Base-by-base conservation (phyloP, 495 filamentous ascomycete species). In the Daldinia grandis region DNA sequence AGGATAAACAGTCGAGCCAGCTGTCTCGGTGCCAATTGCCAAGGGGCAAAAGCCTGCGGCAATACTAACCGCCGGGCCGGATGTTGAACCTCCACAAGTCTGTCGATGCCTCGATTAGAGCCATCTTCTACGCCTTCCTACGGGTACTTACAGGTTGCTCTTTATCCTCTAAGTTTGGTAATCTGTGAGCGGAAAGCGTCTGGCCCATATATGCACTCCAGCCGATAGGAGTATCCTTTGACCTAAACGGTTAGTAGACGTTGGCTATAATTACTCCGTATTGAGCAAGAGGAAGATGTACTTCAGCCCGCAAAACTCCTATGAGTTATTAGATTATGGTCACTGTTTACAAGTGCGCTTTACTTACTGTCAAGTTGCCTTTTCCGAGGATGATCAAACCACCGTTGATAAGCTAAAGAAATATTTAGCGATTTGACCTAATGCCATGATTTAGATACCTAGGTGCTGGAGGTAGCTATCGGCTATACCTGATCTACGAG, bases 201-300 rank as follows among this genome's bases (percentile, higher is more conserved):
- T 54, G 50, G 50, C 50, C 50, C 50, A 54, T 54, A 30, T 54
- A 54, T 14, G 50, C 50, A 19, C 54, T 38, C 54, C 54, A 57
- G 33, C 54, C 30, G 54, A 57, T 25, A 17, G 54, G 54, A 12
- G 50, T 54, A 54, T 54, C 25, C 4, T 54, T 54, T 30, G 24
- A 54, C 24, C 50, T 54, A 21, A 54, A 54, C n/a, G 5, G 12
- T 54, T 14, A 15, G 35, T 15, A 38, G 10, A 38, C 15, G 35
- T 38, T 38, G 15, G 35, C 35, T 14, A 14, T 12, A 15, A 12
- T 14, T 38, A 4, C 12, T 14, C 10, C 15, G 10, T 14, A 14
- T 14, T 3, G 15, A 12, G 9, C 35, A 14, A 14, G 35, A 38
- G 4, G 10, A 38, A 15, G 35, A 14, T 14, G 15, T 1, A 38